Percentiles rank a stretch among this genome's conserved stretches.
phyloP scores from a whole-genome alignment of 352 stramenopile genomes.

The Peronospora tabacina region DNA sequence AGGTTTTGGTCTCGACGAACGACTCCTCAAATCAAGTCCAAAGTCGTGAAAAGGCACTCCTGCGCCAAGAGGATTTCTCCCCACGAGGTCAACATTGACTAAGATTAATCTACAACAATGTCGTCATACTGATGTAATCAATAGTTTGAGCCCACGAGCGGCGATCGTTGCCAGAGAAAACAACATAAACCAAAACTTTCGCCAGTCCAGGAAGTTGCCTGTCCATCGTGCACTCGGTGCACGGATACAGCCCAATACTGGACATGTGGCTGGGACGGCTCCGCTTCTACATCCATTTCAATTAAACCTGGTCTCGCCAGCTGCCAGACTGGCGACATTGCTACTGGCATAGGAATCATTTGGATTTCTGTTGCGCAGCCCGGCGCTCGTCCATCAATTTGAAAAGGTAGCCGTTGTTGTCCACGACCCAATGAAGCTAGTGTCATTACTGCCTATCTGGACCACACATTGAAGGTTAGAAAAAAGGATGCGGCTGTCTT shows the following conservation, averaged over 20 bases:
- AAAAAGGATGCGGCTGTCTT: constrained; percentile 4
- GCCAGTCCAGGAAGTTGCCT: constrained; percentile 15
- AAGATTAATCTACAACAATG: constrained; percentile 8
- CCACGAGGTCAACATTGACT: constrained; percentile 51
- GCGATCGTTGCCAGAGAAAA: too few species aligned
- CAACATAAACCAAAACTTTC: constrained; percentile 23
- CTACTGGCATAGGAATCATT: not conserved
- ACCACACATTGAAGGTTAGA: constrained; percentile 13
- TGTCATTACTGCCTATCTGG: constrained; percentile 8
- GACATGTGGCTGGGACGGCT: constrained; percentile 7
- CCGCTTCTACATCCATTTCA: not conserved
- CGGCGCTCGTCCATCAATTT: constrained; percentile 1
- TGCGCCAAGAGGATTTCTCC: constrained; percentile 79
- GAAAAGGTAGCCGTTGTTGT: not conserved
- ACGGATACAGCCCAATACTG: not conserved
- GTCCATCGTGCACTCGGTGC: constrained; percentile 1
- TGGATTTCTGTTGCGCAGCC: constrained; percentile 1
- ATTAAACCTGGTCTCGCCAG: not conserved
- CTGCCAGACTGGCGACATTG: constrained; percentile 1
- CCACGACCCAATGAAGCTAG: constrained; percentile 20
- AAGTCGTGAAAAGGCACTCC: constrained; percentile 16
- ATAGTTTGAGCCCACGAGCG: too few species aligned
- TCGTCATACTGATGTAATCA: too few species aligned
- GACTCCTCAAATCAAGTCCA: too few species aligned
- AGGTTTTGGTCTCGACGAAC: constrained; percentile 48